Conservation (phyloP, 2,329 filamentous ascomycete genomes). For the Ceratocystiopsis sp. region DNA sequence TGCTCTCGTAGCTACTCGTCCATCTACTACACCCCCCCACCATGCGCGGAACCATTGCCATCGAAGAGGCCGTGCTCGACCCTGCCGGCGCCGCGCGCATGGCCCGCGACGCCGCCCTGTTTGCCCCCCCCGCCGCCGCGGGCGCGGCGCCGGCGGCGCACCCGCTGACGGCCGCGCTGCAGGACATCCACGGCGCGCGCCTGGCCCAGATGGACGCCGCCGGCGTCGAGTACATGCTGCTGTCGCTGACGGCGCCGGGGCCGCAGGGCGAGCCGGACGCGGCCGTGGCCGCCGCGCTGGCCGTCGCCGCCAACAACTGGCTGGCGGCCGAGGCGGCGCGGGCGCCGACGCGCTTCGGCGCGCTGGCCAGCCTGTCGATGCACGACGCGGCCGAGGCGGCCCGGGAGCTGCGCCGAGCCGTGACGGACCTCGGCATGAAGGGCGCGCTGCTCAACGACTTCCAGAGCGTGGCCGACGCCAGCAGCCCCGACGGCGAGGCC, state of each 20-base stretch:
- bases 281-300: slow-evolving; percentile 12
- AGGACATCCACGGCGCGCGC: slow-evolving; percentile 16
- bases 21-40: neutral
- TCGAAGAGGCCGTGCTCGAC: slow-evolving; percentile 20
- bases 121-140: slow-evolving; percentile 9
- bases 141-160: slow-evolving; percentile 9
- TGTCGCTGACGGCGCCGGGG: slow-evolving; percentile 18
- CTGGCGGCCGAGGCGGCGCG: slow-evolving; percentile 13
- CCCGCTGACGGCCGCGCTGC: slow-evolving; percentile 13
- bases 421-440: slow-evolving; percentile 17
- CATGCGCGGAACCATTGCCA: slow-evolving; percentile 15
- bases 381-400: slow-evolving; percentile 15
- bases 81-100: slow-evolving; percentile 15
- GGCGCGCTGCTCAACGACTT: slow-evolving; percentile 20
- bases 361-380: slow-evolving; percentile 18
- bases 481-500: slow-evolving; percentile 1
- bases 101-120: slow-evolving; percentile 14
- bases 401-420: slow-evolving; percentile 15
- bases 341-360: slow-evolving; percentile 17
- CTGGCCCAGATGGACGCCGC: slow-evolving; percentile 18
- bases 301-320: slow-evolving; percentile 17
- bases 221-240: slow-evolving; percentile 21
- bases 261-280: slow-evolving; percentile 15
- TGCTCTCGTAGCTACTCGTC: too few species aligned
- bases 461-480: slow-evolving; percentile 9